Evolutionary conservation across 768 basidiomycete species (phyloP), one percentile per base, ranked within the genome.

Genomic region (Amanita thiersii): DNA sequence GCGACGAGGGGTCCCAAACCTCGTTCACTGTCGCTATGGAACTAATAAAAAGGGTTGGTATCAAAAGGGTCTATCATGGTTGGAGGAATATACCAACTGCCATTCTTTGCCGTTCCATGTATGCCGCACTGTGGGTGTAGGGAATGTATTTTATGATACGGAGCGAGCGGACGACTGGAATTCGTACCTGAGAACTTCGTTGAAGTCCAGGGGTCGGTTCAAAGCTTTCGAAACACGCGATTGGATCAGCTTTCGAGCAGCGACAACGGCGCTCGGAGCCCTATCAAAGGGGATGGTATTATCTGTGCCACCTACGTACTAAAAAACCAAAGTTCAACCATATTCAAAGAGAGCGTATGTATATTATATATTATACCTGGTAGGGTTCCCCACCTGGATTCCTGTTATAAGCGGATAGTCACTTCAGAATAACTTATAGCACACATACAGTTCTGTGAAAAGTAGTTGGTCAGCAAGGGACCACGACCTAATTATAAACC

Each of bases 91-190:
- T n/a, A 58, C 73, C 52, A 54, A 86, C 86, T 37, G 84, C 73
- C 86, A 90, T 90, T 55, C 72, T 83, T 57, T 89, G 87, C 44
- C 75, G 69, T 52, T 86, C 82, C 83, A 89, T 87, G 51, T 90
- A 90, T 1, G 84, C 86, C 34, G 81, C 84, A 45, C 79, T 79
- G 33, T 5, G 28, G 18, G 39, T 3, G 14, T 9, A 40, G 23
- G 10, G 37, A 39, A 33, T 14, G 30, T 50, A 30, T n/a, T 29
- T 12, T 24, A 29, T 25, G 4, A 19, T 8, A 34, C n/a, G 34
- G 12, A n/a, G 2, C 14, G 30, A 18, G 11, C n/a, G 14, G 40
- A 20, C 21, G 28, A 24, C 24, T 36, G n/a, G 10, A 12, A 33
- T 38, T 25, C 49, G 20, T 40, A 72, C 73, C 69, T 81, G 21